Percentiles rank a stretch among this genome's conserved stretches.
phyloP scores from a whole-genome alignment of 805 yeast genomes.

The Danielia oregonensis region DNA sequence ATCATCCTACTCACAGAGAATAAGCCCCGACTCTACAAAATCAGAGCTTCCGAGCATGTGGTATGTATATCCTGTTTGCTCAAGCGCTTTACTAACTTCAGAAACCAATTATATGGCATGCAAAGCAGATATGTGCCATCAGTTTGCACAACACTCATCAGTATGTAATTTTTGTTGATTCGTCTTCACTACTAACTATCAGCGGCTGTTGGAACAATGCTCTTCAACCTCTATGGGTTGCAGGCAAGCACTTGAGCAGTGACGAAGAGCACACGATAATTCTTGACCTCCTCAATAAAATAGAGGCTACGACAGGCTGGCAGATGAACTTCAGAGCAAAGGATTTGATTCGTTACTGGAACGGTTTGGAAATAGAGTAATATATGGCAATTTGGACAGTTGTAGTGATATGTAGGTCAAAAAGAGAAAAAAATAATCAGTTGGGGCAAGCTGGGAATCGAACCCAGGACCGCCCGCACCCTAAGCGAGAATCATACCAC shows the following conservation, averaged over 20 bases:
- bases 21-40: slow-evolving; percentile 33
- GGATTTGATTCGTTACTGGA: slow-evolving; percentile 12
- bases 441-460: slow-evolving; percentile 48
- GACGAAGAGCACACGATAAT: slow-evolving; percentile 21
- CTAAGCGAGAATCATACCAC: slow-evolving; percentile 50
- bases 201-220: slow-evolving; percentile 24
- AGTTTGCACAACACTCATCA: slow-evolving; percentile 25
- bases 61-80: slow-evolving; percentile 19
- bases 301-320: slow-evolving; percentile 29
- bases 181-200: slow-evolving; percentile 3
- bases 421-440: slow-evolving; percentile 5
- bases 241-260: slow-evolving; percentile 23
- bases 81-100: slow-evolving; percentile 2
- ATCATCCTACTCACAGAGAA: too few species aligned
- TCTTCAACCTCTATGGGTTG: slow-evolving; percentile 24
- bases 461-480: slow-evolving; percentile 52
- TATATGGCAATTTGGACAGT: too few species aligned
- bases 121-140: slow-evolving; percentile 36
- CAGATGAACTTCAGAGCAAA: slow-evolving; percentile 26
- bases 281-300: slow-evolving; percentile 16
- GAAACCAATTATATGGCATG: slow-evolving; percentile 36
- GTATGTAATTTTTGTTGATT: slow-evolving; percentile 2
- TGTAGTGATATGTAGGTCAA: too few species aligned
- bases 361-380: neutral
- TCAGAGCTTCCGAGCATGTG: slow-evolving; percentile 18